Evolutionary conservation across 345 rosid species (phyloP).

Genomic region (Heritiera fomes): DNA sequence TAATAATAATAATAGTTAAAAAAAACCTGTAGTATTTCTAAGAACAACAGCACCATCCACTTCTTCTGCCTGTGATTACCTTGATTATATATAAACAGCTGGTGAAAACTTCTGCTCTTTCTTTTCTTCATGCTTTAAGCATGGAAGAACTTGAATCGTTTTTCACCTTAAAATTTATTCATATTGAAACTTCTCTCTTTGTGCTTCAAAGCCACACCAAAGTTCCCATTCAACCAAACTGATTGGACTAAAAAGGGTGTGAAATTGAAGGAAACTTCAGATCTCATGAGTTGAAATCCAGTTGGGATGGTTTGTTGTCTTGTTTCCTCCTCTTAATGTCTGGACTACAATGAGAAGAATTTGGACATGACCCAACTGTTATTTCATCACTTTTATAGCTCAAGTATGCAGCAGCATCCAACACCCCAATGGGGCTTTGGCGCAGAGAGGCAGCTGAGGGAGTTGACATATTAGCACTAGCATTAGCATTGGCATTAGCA

Average conservation of each 20-base stretch:
- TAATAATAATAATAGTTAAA: neutral
- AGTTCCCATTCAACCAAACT: constrained; percentile 34
- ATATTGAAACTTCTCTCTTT: constrained; percentile 12
- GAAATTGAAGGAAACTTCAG: constrained; percentile 4
- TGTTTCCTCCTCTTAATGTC: constrained; percentile 47
- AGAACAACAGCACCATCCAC: neutral
- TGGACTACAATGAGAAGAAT: constrained; percentile 47
- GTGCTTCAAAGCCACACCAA: constrained; percentile 27
- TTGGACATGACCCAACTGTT: constrained; percentile 63
- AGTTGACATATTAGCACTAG: constrained; percentile 22
- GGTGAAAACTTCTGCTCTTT: neutral
- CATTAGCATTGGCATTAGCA: neutral
- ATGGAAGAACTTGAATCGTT: constrained; percentile 12
- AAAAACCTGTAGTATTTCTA: neutral
- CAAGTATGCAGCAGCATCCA: constrained; percentile 71
- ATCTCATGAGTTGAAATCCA: constrained; percentile 31
- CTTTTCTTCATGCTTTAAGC: constrained; percentile 23
- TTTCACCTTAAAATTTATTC: constrained; percentile 17
- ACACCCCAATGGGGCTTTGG: constrained; percentile 65
- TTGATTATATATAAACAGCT: constrained; percentile 22
- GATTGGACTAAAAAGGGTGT: constrained; percentile 20
- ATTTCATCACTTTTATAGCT: constrained; percentile 70
- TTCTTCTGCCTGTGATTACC: constrained; percentile 15
- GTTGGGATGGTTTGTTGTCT: constrained; percentile 24
- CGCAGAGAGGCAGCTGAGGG: constrained; percentile 36